Percentiles rank a stretch among this genome's conserved stretches.
These are phyloP conservation scores for Lophiotrema nucula DNA, from an alignment of 495 filamentous ascomycete species.

Conservation along the genomic window DNA sequence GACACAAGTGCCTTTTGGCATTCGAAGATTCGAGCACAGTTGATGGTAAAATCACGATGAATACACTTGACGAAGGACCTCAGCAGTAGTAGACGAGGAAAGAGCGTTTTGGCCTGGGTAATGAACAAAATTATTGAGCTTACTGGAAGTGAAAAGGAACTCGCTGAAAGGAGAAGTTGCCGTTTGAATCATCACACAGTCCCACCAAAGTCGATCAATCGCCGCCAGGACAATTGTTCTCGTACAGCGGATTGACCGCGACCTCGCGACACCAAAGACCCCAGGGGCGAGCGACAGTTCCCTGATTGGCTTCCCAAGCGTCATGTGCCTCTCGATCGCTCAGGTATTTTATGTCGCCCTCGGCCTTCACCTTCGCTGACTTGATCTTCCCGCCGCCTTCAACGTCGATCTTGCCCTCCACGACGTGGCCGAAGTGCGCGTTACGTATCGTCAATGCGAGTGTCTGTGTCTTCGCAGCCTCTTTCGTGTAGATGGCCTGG, in stretches of 20 bases:
- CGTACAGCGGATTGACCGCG: constrained; percentile 37
- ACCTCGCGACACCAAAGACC: constrained; percentile 42
- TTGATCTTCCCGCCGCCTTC: constrained; percentile 41
- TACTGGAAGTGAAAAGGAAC: background rate
- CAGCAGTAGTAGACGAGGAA: too few relatives aligned
- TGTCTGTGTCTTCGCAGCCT: constrained; percentile 39
- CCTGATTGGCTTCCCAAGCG: constrained; percentile 31
- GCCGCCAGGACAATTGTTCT: constrained; percentile 34
- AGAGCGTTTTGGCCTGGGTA: too few relatives aligned
- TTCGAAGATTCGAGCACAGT: too few relatives aligned
- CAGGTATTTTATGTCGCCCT: constrained; percentile 39
- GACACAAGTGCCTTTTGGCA: too few relatives aligned
- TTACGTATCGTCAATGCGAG: constrained; percentile 37
- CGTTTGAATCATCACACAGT: background rate
- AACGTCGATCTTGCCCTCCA: constrained; percentile 31
- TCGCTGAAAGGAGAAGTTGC: background rate
- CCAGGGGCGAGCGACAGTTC: constrained; percentile 36
- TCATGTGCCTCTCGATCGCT: constrained; percentile 41
- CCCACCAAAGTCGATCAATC: constrained; percentile 3
- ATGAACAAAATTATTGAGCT: too few relatives aligned
- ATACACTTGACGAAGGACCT: too few relatives aligned
- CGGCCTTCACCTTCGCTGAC: constrained; percentile 38
- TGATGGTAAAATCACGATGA: too few relatives aligned
- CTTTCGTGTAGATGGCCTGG: constrained; percentile 41
- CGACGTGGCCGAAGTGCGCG: constrained; percentile 32